Percentiles rank a stretch among this genome's conserved stretches.
These are phyloP conservation scores for Fusarium clavum DNA, from an alignment of 2,329 filamentous ascomycete species.

Conservation along the genomic window DNA sequence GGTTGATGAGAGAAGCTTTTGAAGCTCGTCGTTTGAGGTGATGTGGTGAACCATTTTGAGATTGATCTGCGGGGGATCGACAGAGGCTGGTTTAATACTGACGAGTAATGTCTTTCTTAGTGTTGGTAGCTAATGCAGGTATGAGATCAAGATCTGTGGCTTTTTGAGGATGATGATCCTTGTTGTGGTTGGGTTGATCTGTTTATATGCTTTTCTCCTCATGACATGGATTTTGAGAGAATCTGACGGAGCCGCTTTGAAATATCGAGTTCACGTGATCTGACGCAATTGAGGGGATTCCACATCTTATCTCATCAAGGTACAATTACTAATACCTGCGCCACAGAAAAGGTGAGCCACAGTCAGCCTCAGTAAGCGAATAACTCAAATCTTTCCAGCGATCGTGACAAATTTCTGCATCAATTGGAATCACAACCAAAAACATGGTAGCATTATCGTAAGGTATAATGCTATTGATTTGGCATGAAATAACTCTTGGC, in stretches of 20 bases:
- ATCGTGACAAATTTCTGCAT: background rate
- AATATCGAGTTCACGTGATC: slow-evolving; percentile 38
- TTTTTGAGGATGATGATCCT: background rate
- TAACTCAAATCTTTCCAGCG: background rate
- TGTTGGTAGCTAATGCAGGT: background rate
- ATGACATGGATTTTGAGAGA: slow-evolving; percentile 37
- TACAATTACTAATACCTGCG: background rate
- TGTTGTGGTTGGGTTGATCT: background rate
- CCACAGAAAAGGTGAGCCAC: slow-evolving; percentile 14
- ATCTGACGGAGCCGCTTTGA: slow-evolving; percentile 39
- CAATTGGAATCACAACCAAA: background rate
- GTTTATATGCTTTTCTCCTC: slow-evolving; percentile 22
- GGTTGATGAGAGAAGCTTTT: slow-evolving; percentile 53
- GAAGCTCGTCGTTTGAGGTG: slow-evolving; percentile 49
- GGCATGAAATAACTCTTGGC: background rate
- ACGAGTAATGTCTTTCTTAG: background rate
- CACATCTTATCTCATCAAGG: background rate
- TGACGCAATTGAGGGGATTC: slow-evolving; percentile 34
- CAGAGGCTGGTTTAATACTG: background rate
- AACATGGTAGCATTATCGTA: background rate
- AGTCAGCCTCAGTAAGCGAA: background rate
- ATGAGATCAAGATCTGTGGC: background rate
- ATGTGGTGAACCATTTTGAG: slow-evolving; percentile 48
- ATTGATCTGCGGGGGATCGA: slow-evolving; percentile 17
- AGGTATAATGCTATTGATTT: background rate